phyloP scores from a whole-genome alignment of 306 rosid species.

The Pyrus betulifolia region DNA sequence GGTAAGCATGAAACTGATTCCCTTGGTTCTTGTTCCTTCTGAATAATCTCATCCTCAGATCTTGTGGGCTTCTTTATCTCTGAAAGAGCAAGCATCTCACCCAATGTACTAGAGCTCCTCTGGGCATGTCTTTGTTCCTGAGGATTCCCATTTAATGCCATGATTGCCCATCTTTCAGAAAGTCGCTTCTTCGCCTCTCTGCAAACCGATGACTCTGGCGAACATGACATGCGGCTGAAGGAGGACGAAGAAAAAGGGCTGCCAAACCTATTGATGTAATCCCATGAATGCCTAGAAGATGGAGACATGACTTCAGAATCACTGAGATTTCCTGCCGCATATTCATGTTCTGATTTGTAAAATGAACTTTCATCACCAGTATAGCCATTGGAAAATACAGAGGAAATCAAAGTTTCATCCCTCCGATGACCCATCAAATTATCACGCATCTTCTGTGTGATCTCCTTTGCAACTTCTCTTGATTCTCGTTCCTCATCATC shows the following conservation, averaged over 20 bases:
- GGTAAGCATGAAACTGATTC: conserved; percentile 38
- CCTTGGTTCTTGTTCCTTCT: conserved; percentile 40
- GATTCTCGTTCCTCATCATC: conserved; percentile 44
- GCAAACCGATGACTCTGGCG: conserved; percentile 86
- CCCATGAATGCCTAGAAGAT: conserved; percentile 81
- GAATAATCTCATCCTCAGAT: conserved; percentile 28
- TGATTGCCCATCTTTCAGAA: conserved; percentile 86
- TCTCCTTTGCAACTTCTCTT: conserved; percentile 41
- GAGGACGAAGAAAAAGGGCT: conserved; percentile 72
- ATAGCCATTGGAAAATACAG: conserved; percentile 71
- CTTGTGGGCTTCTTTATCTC: conserved; percentile 45
- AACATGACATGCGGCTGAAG: conserved; percentile 61
- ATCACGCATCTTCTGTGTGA: conserved; percentile 44
- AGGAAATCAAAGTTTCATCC: conserved; percentile 55
- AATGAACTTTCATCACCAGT: conserved; percentile 79
- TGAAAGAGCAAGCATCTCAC: conserved; percentile 90
- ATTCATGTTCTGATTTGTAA: conserved; percentile 62
- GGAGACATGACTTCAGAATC: conserved; percentile 73
- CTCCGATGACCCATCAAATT: conserved; percentile 44
- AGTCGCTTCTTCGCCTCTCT: conserved; percentile 93
- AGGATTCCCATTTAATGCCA: conserved; percentile 48
- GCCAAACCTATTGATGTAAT: conserved; percentile 45
- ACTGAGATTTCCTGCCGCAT: conserved; percentile 55
- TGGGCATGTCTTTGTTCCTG: conserved; percentile 49
- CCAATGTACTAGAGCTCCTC: conserved; percentile 73